Base-by-base conservation (phyloP, 768 basidiomycete genomes). In the Pisolithus albus region DNA sequence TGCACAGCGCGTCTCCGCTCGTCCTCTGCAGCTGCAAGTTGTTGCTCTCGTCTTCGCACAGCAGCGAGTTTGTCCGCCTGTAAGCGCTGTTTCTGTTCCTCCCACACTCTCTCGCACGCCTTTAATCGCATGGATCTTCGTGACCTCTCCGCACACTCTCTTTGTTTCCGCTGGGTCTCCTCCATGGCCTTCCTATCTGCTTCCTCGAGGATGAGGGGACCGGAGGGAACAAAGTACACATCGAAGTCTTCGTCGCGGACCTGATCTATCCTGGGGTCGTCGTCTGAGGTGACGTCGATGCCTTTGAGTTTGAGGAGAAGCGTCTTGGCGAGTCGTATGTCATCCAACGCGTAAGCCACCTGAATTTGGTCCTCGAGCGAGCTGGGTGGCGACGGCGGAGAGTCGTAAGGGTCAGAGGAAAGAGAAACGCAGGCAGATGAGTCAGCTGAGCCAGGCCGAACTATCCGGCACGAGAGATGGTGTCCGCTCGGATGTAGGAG, bases 341-440 rank as follows among this genome's bases (percentile, higher is more conserved):
- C 72, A 63, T 86, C 83, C 55, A 75, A 70, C 0, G 83, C 81
- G 59, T 85, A 85, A 7, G 84, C 84, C 58, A 76, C 71, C 59
- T 84, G 82, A 36, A 85, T 74, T 64, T 80, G 80, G 71, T 84
- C 84, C 46, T 78, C 75, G 54, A 85, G 75, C 0, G 80, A 65
- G 19, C 60, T 67, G 3, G 77, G 64, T 45, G 75, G 57, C 5
- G 70, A 63, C 0, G 70, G 74, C 0, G 73, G 76, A 0, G 75
- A 75, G 60, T 76, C 76, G 61, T 72, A 73, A 64, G 75, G 74
- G 61, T 75, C 61, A 15, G 62, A 52, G 11, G 69, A 56, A 11
- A 63, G 47, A 56, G 67, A 30, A 61, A 60, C 47, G 63, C 67
- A 52, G 48, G 59, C 57, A 51, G 59, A 48, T 23, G 57, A 58